Conservation (phyloP, 139 green algal species). For the Micractinium sp. region DNA sequence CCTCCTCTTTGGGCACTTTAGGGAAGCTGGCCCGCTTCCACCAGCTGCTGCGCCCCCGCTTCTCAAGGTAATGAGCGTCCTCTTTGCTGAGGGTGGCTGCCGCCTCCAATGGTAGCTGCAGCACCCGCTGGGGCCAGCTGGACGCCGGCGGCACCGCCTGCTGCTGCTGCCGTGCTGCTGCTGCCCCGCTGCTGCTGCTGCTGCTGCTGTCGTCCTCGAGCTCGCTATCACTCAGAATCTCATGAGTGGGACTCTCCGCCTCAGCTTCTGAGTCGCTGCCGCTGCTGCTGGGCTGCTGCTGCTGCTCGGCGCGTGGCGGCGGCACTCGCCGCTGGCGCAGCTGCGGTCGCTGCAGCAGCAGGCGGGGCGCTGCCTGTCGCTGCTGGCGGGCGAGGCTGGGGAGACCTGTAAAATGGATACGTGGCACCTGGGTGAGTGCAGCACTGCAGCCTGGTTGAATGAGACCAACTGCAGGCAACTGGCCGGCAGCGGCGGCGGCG, state of each 20-base stretch:
- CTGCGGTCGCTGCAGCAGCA: neutral
- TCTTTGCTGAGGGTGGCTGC: conserved; percentile 43
- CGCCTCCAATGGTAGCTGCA: conserved; percentile 59
- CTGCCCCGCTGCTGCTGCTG: neutral
- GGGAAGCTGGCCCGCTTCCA: conserved; percentile 48
- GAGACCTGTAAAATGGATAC: neutral
- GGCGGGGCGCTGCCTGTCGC: neutral
- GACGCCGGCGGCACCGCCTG: too few relatives aligned
- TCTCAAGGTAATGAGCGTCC: conserved; percentile 60
- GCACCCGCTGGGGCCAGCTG: conserved; percentile 16
- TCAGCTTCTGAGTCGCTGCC: conserved; percentile 16
- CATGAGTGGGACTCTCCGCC: neutral
- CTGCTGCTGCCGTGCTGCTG: neutral
- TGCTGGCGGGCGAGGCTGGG: neutral
- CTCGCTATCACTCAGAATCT: conserved; percentile 21
- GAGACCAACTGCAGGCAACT: neutral
- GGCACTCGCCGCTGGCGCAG: neutral
- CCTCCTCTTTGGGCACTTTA: conserved; percentile 6
- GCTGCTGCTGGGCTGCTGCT: neutral
- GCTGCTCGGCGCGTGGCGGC: neutral
- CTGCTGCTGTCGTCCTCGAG: conserved; percentile 7
- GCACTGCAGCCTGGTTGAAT: neutral
- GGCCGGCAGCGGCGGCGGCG: neutral
- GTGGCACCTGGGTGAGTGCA: neutral
- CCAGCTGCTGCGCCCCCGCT: conserved; percentile 59